Evolutionary conservation across 345 rosid genomes (phyloP), one percentile per base, ranked within the genome.

Genomic region (Excoecaria agallocha): DNA sequence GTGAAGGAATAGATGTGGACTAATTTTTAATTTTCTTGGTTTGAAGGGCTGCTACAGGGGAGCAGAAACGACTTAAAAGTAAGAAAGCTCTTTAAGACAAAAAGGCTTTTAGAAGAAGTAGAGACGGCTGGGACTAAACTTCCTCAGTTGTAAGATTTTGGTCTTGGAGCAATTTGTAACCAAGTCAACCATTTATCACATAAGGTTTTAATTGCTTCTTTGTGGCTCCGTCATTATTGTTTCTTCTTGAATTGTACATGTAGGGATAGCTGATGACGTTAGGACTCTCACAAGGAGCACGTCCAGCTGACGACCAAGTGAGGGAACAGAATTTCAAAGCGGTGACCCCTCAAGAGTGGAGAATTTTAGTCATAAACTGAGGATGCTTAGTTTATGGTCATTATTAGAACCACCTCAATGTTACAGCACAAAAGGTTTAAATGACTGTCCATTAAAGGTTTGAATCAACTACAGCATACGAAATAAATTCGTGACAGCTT

Each of bases 41-140:
- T 74, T 71, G 35, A 75, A 90, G 99, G 90, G 99, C 97, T 81
- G 93, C 90, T 1, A 91, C 84, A 50, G 98, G 93, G 78, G 97
- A 91, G 70, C 85, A 90, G 73, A 93, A 85, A 59, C 90, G 94
- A 41, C 88, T 90, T 52, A 87, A 84, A 85, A 88, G 90, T 79
- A 93, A 93, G 66, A 93, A 87, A 76, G 94, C 74, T 78, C 86
- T 86, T 54, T 90, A 98, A 3, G 93, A 90, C 55, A 93, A 93
- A 85, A 91, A 93, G 83, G 86, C 94, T 8, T 88, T 84, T 15
- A 85, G 99, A 81, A 90, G 99, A 89, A 86, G 86, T 79, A 79
- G 94, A 16, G 82, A 85, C 76, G 85, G 92, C 65, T 95, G 90
- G 88, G 97, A 93, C 83, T 91, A 77, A 79, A 49, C 60, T 30